Conservation (phyloP, 2,329 filamentous ascomycete genomes). For the Alternaria viburni region DNA sequence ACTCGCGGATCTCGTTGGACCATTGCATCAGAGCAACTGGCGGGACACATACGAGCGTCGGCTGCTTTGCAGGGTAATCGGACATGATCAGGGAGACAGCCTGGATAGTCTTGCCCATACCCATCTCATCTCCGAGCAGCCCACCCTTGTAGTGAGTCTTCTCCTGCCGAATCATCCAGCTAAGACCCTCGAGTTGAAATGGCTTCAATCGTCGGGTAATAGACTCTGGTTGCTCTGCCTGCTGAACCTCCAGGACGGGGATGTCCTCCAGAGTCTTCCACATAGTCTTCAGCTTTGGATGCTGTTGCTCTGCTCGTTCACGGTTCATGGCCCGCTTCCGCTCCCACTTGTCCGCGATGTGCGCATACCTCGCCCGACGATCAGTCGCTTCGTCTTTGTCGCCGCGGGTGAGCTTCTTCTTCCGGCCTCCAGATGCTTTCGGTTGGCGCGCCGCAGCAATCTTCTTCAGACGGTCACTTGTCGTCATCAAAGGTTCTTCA, state of each 20-base stretch:
- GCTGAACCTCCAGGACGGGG: constrained; percentile 68
- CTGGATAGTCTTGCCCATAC: constrained; percentile 97
- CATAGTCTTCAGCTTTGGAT: constrained; percentile 83
- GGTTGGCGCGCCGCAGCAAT: constrained; percentile 7
- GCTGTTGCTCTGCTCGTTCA: constrained; percentile 72
- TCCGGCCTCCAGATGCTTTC: constrained; percentile 21
- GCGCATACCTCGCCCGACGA: constrained; percentile 35
- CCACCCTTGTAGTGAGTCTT: constrained; percentile 84
- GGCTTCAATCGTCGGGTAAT: constrained; percentile 88
- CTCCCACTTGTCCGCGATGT: constrained; percentile 50
- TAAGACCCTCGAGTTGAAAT: constrained; percentile 90
- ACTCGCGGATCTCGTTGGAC: constrained; percentile 64
- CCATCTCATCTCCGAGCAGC: constrained; percentile 96
- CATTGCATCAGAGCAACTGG: constrained; percentile 96
- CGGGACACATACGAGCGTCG: constrained; percentile 86
- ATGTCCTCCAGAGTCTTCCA: constrained; percentile 77
- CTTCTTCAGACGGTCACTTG: constrained; percentile 26
- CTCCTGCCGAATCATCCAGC: constrained; percentile 95
- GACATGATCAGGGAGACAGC: constrained; percentile 98
- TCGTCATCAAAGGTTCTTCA: constrained; percentile 32
- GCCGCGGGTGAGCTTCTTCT: constrained; percentile 34
- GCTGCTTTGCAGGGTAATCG: constrained; percentile 83
- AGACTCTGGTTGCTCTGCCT: constrained; percentile 72
- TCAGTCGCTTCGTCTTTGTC: constrained; percentile 27
- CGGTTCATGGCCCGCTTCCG: constrained; percentile 61